These are phyloP conservation scores for Periconia macrospinosa DNA, from an alignment of 2,329 filamentous ascomycete species.

Conservation along the genomic window DNA sequence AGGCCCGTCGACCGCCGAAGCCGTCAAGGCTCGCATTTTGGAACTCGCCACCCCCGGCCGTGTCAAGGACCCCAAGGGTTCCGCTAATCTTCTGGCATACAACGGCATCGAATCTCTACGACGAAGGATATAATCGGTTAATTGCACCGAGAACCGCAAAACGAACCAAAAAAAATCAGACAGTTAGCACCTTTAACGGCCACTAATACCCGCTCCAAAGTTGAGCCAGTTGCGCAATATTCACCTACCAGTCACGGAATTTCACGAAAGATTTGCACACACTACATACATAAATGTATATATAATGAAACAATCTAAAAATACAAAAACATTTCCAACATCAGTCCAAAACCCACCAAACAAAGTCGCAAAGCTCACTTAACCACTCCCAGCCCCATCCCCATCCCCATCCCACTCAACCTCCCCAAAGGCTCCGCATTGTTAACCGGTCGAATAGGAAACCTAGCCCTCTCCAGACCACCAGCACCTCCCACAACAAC, in stretches of 20 bases:
- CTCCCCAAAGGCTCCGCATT: slow-evolving; percentile 28
- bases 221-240: too few relatives aligned
- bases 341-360: neutral
- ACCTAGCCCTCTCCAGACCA: slow-evolving; percentile 2
- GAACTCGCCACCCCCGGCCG: slow-evolving; percentile 19
- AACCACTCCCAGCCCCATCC: slow-evolving; percentile 26
- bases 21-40: slow-evolving; percentile 22
- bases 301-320: neutral
- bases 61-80: slow-evolving; percentile 23
- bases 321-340: neutral
- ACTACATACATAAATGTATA: neutral
- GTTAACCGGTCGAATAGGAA: slow-evolving; percentile 15
- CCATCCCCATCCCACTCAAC: slow-evolving; percentile 29
- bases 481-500: slow-evolving; percentile 7
- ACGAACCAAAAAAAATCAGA: neutral
- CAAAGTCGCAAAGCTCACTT: too few relatives aligned
- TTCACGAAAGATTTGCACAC: too few relatives aligned
- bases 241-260: too few relatives aligned
- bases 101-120: slow-evolving; percentile 18
- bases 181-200: neutral
- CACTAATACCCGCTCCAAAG: too few relatives aligned
- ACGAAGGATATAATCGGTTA: too few relatives aligned
- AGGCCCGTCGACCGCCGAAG: slow-evolving; percentile 22
- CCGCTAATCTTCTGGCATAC: slow-evolving; percentile 29
- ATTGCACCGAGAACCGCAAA: neutral